A percentile compares a stretch with the other conserved stretches of the same genome.
Evolutionary conservation across 371 early-diverging fungal species (phyloP).

Genomic region (Cokeromyces recurvatus): DNA sequence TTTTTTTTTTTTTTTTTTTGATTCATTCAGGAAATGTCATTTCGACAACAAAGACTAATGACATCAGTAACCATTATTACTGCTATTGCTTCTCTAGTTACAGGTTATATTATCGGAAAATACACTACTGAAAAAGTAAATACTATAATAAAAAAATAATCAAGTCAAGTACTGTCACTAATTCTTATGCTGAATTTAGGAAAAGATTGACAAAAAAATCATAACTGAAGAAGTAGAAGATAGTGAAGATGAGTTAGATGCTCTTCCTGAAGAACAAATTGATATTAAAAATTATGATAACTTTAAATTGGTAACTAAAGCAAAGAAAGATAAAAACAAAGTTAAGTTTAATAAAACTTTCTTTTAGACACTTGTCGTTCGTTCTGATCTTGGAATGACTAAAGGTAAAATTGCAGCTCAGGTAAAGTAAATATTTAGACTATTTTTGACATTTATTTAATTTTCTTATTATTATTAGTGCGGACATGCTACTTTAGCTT

Average conservation of each 20-base stretch:
- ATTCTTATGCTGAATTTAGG: background rate
- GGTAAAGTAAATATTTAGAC: conserved; percentile 25
- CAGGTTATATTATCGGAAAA: conserved; percentile 28
- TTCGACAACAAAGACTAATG: conserved; percentile 2
- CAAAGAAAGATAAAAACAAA: too few species aligned
- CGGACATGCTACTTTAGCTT: conserved; percentile 91
- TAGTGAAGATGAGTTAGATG: conserved; percentile 36
- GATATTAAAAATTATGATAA: conserved; percentile 32
- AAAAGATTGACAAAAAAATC: too few species aligned
- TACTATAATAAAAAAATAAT: background rate
- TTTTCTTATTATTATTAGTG: conserved; percentile 43
- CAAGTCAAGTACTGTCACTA: background rate
- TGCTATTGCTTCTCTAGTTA: conserved; percentile 18
- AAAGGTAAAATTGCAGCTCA: conserved; percentile 97
- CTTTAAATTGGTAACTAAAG: conserved; percentile 52
- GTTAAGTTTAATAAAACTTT: background rate
- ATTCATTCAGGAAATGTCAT: too few species aligned
- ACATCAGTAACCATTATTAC: conserved; percentile 6
- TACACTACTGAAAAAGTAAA: conserved; percentile 3
- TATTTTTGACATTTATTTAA: too few species aligned
- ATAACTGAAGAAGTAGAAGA: conserved; percentile 23
- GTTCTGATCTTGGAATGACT: conserved; percentile 91
- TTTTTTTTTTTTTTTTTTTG: too few species aligned
- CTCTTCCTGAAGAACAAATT: conserved; percentile 20
- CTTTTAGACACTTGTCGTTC: conserved; percentile 78